Evolutionary conservation across 257 asterid genomes (phyloP).

Genomic region (Solanum dulcamara): DNA sequence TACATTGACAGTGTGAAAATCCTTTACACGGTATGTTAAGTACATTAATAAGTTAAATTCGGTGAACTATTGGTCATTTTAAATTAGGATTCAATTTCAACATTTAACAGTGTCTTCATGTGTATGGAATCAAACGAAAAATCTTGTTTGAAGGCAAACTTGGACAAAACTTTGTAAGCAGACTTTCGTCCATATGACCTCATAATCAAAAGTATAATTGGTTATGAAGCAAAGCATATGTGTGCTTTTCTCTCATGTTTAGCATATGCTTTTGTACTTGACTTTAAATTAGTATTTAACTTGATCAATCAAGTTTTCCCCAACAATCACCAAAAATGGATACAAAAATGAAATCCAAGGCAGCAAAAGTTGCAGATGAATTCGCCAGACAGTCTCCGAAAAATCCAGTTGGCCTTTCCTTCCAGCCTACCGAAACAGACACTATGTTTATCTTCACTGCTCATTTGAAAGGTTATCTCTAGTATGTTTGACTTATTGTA

Average conservation of each 20-base stretch:
- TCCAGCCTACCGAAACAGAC: slow-evolving; percentile 55
- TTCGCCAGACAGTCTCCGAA: slow-evolving; percentile 30
- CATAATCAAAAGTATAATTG: not conserved
- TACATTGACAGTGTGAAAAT: not conserved
- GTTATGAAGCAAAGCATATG: not conserved
- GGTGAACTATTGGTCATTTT: not conserved
- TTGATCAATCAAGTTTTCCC: not conserved
- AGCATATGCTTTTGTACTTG: not conserved
- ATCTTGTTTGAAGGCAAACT: not conserved
- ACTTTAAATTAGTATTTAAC: not conserved
- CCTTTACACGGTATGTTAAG: not conserved
- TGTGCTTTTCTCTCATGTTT: not conserved
- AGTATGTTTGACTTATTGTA: not conserved
- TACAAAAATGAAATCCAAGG: slow-evolving; percentile 40
- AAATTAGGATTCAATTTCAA: not conserved
- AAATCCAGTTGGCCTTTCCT: slow-evolving; percentile 40
- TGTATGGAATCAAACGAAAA: not conserved
- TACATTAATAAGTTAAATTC: not conserved
- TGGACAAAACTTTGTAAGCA: not conserved
- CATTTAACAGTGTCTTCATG: not conserved
- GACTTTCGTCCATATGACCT: not conserved
- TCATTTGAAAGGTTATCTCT: slow-evolving; percentile 52
- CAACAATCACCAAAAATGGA: slow-evolving; percentile 23
- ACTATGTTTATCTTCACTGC: slow-evolving; percentile 53
- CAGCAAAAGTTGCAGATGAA: slow-evolving; percentile 37